A percentile compares a stretch with the other conserved stretches of the same genome.
These are phyloP conservation scores for Stylonectria norvegica DNA, from an alignment of 2,329 filamentous ascomycete species.

Conservation along the genomic window DNA sequence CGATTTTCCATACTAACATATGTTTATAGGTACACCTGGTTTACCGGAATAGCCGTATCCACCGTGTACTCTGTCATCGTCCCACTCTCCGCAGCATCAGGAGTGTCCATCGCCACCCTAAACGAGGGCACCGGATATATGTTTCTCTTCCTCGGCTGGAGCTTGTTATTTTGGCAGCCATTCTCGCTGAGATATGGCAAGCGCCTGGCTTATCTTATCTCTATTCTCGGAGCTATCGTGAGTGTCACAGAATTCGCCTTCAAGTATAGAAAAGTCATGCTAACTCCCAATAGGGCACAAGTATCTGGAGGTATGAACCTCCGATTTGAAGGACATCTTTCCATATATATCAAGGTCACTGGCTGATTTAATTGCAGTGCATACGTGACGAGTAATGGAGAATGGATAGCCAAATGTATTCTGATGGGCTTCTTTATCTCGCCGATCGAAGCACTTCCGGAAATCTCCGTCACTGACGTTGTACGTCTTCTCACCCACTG, in stretches of 20 bases:
- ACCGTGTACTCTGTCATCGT: constrained; percentile 39
- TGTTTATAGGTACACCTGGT: constrained; percentile 29
- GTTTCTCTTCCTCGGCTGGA: constrained; percentile 43
- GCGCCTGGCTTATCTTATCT: constrained; percentile 34
- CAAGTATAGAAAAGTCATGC: too few species aligned
- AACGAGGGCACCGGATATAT: constrained; percentile 41
- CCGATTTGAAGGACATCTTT: too few species aligned
- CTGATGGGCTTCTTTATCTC: constrained; percentile 39
- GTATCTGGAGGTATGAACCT: constrained; percentile 9
- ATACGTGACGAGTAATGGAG: constrained; percentile 32
- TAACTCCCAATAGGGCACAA: constrained; percentile 8
- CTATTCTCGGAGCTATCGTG: constrained; percentile 26
- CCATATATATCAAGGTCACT: too few species aligned
- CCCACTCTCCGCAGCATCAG: constrained; percentile 32
- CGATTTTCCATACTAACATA: not conserved
- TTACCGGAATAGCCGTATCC: constrained; percentile 33
- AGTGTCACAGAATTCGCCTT: too few species aligned
- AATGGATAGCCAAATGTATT: constrained; percentile 41
- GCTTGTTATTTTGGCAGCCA: constrained; percentile 44
- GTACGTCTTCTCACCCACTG: too few species aligned
- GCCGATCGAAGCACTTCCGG: constrained; percentile 42
- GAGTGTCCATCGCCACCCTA: constrained; percentile 32
- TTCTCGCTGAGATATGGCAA: constrained; percentile 42
- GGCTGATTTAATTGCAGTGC: too few species aligned
- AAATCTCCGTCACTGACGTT: constrained; percentile 39